A percentile compares a stretch with the other conserved stretches of the same genome.
These are phyloP conservation scores for Senna tora DNA, from an alignment of 306 rosid genomes.

Conservation along the genomic window DNA sequence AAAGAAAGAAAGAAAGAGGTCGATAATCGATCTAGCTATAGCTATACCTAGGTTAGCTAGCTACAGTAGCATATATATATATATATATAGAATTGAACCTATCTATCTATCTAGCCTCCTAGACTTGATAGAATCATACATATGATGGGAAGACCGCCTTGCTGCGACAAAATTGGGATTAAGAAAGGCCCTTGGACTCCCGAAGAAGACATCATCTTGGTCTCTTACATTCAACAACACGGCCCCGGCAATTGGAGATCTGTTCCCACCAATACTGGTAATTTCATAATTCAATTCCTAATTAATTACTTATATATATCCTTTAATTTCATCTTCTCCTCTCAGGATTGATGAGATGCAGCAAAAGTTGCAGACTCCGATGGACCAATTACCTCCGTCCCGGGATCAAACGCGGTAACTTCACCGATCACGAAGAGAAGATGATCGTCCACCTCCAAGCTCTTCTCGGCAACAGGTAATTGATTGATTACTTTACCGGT, in stretches of 20 bases:
- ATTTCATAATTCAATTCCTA: no score
- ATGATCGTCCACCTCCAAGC: conserved; percentile 94
- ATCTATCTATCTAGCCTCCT: no score
- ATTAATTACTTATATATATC: no score
- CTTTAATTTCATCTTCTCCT: not conserved
- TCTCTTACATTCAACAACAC: conserved; percentile 86
- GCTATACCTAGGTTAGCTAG: no score
- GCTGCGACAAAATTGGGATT: conserved; percentile 70
- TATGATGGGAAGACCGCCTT: conserved; percentile 84
- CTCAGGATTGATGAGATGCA: conserved; percentile 84
- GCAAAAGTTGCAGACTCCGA: conserved; percentile 92
- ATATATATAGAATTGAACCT: no score
- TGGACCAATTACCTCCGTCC: conserved; percentile 96
- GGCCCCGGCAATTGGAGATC: conserved; percentile 98
- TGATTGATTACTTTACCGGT: not conserved
- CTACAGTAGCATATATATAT: no score
- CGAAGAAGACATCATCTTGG: conserved; percentile 89
- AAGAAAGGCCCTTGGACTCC: conserved; percentile 99
- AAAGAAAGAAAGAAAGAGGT: no score
- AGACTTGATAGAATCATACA: no score
- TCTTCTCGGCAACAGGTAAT: conserved; percentile 79
- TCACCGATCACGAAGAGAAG: conserved; percentile 78
- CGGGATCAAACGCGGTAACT: conserved; percentile 79
- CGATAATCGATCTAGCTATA: no score
- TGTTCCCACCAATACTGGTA: conserved; percentile 81